A percentile compares a stretch with the other conserved stretches of the same genome.
Evolutionary conservation across 2,329 filamentous ascomycete genomes (phyloP).

Genomic region (Beauveria varroae): DNA sequence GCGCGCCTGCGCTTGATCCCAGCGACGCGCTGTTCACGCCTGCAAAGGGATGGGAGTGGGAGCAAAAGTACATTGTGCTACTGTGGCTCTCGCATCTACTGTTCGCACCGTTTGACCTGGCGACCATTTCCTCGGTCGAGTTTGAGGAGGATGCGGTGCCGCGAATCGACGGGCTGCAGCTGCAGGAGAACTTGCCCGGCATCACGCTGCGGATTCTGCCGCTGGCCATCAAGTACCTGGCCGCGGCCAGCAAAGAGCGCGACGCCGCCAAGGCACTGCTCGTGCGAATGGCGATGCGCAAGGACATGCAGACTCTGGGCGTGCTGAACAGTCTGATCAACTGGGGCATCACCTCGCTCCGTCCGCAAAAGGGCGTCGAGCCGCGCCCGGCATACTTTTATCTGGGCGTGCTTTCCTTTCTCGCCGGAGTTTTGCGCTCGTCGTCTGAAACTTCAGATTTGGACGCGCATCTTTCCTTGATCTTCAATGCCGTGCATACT

Average conservation of each 20-base stretch:
- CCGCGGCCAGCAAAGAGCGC: conserved; percentile 74
- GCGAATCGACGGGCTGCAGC: conserved; percentile 39
- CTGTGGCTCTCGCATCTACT: conserved; percentile 82
- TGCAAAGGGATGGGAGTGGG: conserved; percentile 57
- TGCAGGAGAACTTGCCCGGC: conserved; percentile 56
- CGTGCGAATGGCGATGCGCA: conserved; percentile 72
- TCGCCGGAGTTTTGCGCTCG: conserved; percentile 63
- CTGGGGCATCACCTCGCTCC: conserved; percentile 62
- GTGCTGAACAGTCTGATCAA: conserved; percentile 60
- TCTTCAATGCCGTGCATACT: conserved; percentile 58
- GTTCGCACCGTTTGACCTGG: conserved; percentile 82
- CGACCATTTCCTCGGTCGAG: conserved; percentile 66
- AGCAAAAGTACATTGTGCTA: conserved; percentile 79
- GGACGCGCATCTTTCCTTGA: conserved; percentile 53
- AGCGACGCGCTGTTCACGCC: conserved; percentile 3
- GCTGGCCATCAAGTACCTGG: conserved; percentile 63
- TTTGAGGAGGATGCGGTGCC: conserved; percentile 38
- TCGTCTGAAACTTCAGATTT: conserved; percentile 70
- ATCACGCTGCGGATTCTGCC: conserved; percentile 64
- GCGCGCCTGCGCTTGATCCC: conserved; percentile 8
- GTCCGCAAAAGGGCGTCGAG: conserved; percentile 29
- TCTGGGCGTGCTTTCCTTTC: conserved; percentile 71
- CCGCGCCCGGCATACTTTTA: conserved; percentile 60
- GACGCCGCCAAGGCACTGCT: conserved; percentile 80
- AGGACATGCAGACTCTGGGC: conserved; percentile 77